Percentiles rank a stretch among this genome's conserved stretches.
phyloP scores from a whole-genome alignment of 768 basidiomycete species.

The Serendipita indica region DNA sequence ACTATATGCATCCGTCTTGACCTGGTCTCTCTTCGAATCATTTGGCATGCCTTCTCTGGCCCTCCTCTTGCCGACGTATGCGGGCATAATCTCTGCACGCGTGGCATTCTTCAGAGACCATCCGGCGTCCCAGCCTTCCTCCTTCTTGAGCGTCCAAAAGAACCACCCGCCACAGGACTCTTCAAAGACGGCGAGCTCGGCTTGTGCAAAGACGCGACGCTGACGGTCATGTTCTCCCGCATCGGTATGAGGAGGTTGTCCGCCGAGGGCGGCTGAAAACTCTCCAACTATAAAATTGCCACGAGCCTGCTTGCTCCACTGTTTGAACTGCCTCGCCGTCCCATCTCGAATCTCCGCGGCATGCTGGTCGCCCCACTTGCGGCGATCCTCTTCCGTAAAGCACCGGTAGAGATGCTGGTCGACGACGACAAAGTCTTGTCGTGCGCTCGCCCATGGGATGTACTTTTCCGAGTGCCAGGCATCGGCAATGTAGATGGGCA shows the following conservation, averaged over 20 bases:
- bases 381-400: slow-evolving; percentile 46
- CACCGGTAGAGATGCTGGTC: slow-evolving; percentile 80
- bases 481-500: slow-evolving; percentile 64
- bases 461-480: slow-evolving; percentile 60
- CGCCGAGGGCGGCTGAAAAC: slow-evolving; percentile 61
- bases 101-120: slow-evolving; percentile 61
- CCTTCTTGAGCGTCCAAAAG: slow-evolving; percentile 77
- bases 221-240: slow-evolving; percentile 29
- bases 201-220: slow-evolving; percentile 36
- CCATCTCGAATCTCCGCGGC: slow-evolving; percentile 32
- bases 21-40: slow-evolving; percentile 21
- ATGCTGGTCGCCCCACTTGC: slow-evolving; percentile 40
- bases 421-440: slow-evolving; percentile 36
- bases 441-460: slow-evolving; percentile 30
- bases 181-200: slow-evolving; percentile 55
- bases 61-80: slow-evolving; percentile 28
- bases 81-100: slow-evolving; percentile 45
- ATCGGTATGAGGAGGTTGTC: slow-evolving; percentile 30
- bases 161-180: slow-evolving; percentile 54
- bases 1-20: slow-evolving; percentile 22
- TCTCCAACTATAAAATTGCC: slow-evolving; percentile 58
- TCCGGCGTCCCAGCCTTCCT: slow-evolving; percentile 46
- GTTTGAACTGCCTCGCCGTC: slow-evolving; percentile 25
- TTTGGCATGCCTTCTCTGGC: slow-evolving; percentile 15
- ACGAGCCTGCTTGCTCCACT: slow-evolving; percentile 26